Base-by-base conservation (phyloP, 2,329 filamentous ascomycete species). In the Talaromyces sp. region DNA sequence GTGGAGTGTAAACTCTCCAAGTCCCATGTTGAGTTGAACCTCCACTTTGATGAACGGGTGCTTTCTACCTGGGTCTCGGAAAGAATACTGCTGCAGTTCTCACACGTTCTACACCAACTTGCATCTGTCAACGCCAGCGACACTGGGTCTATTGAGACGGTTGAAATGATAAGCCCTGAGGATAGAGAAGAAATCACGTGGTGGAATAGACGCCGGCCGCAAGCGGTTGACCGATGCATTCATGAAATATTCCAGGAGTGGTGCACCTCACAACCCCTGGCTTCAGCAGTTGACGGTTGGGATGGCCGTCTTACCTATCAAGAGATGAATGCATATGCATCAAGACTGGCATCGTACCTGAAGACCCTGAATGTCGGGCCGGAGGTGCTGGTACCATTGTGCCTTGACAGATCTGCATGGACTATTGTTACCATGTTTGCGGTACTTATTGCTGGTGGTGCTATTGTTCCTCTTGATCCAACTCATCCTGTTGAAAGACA, bases 41-140 rank as follows among this genome's bases (percentile, higher is more conserved):
- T 85, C 0, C 86, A 86, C 66, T 88, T 88, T 66, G 86, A 89
- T 67, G 85, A 84, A 24, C 81, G 82, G n/a, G 80, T 82, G 0
- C 81, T 89, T 19, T 75, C 76, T 19, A 77, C 74, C 32, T 71
- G 75, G 26, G 78, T 81, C 19, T 83, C 87, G 73, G 75, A 86
- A 65, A 76, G 78, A 32, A 80, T 85, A 6, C 71, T 87, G 11
- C 70, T 73, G 1, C 83, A 87, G 62, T 76, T 89, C 13, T 63
- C 63, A 11, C 69, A 69, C 51, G 67, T 77, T 5, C 62, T 77
- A 13, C 62, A 68, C 7, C 75, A 77, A 56, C 63, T 77, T 14
- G 66, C 71, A n/a, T 58, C 66, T 1, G 56, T 68, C n/a, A 60
- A 62, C 1, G 67, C 69, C 56, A 59, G 62, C 0, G 68, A 67